These are phyloP conservation scores for Pseudogymnoascus pannorum DNA, from an alignment of 2,329 filamentous ascomycete genomes.

Conservation along the genomic window DNA sequence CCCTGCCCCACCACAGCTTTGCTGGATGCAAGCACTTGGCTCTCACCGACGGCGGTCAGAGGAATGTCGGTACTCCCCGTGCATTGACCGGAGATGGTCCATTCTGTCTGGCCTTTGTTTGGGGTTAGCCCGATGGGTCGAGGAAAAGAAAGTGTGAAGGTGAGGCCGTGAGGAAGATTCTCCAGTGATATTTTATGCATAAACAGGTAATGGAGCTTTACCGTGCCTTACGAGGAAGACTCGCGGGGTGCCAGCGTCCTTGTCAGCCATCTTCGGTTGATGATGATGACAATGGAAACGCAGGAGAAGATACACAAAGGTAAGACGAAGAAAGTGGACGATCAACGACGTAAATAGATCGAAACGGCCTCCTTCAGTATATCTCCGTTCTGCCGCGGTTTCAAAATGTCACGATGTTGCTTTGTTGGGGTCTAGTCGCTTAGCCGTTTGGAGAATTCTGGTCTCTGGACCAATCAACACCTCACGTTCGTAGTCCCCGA, in stretches of 20 bases:
- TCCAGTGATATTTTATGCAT: not conserved
- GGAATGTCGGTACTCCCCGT: conserved; percentile 83
- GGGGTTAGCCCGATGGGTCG: not conserved
- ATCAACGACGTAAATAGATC: not conserved
- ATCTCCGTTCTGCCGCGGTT: not conserved
- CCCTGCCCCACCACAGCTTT: conserved; percentile 77
- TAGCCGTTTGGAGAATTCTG: not conserved
- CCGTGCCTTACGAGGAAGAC: conserved; percentile 83
- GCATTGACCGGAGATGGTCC: conserved; percentile 79
- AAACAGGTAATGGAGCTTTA: conserved; percentile 14
- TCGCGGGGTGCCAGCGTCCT: conserved; percentile 46
- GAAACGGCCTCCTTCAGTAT: not conserved
- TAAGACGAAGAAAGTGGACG: not conserved
- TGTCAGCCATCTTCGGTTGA: not conserved
- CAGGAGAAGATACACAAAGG: not conserved
- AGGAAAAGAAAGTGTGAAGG: not conserved
- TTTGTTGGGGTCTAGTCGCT: not conserved
- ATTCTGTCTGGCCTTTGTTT: conserved; percentile 64
- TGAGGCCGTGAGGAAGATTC: not conserved
- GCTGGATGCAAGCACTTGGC: conserved; percentile 67
- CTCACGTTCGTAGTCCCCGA: not conserved
- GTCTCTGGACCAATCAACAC: not conserved
- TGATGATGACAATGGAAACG: not conserved
- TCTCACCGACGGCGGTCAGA: conserved; percentile 74
- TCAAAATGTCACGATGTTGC: not conserved